Percentiles rank a stretch among this genome's conserved stretches.
phyloP scores from a whole-genome alignment of 1,139 yeast species.

The Blastobotrys elegans region DNA sequence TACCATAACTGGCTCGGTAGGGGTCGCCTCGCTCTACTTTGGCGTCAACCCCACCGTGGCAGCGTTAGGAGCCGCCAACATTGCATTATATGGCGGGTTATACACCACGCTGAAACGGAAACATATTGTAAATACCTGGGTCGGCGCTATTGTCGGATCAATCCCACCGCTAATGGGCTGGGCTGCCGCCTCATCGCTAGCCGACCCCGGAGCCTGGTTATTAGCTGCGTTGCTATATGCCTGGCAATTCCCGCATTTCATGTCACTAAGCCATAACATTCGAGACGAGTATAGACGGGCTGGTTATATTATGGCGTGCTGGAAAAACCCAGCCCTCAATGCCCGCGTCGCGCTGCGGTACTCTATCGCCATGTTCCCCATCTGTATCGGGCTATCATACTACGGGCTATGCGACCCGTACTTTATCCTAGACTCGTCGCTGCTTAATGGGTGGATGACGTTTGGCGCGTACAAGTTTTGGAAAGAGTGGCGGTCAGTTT shows the following conservation, averaged over 20 bases:
- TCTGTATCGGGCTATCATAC: constrained; percentile 78
- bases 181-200: constrained; percentile 88
- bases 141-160: constrained; percentile 97
- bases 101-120: constrained; percentile 87
- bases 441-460: constrained; percentile 82
- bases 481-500: constrained; percentile 35
- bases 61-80: constrained; percentile 66
- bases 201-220: constrained; percentile 94
- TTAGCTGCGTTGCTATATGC: constrained; percentile 85
- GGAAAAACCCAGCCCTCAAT: constrained; percentile 83
- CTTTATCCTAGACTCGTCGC: constrained; percentile 72
- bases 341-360: constrained; percentile 92
- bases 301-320: constrained; percentile 95
- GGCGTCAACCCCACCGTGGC: constrained; percentile 92
- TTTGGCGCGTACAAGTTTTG: constrained; percentile 79
- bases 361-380: constrained; percentile 84
- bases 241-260: constrained; percentile 99
- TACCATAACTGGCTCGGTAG: constrained; percentile 61
- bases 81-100: constrained; percentile 78
- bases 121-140: constrained; percentile 91
- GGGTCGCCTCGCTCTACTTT: constrained; percentile 59
- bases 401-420: constrained; percentile 78
- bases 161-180: constrained; percentile 99
- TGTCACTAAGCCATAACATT: constrained; percentile 82
- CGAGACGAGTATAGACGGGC: constrained; percentile 85